Base-by-base conservation (phyloP, 2,329 filamentous ascomycete genomes). In the Apiospora phragmitis region DNA sequence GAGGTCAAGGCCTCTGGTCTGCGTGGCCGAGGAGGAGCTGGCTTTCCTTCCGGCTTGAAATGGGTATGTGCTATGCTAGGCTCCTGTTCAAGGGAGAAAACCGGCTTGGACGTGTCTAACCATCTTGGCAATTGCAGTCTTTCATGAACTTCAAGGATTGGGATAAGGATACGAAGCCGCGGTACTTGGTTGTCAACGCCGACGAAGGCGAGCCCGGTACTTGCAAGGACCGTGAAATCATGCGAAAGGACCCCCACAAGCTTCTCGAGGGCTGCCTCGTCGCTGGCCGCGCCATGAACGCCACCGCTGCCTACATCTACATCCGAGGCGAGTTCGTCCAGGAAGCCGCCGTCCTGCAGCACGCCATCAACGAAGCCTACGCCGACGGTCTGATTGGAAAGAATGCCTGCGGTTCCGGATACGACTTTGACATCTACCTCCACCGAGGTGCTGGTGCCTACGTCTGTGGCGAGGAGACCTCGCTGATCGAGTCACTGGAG, bases 71-170 rank as follows among this genome's bases (percentile, higher is more conserved):
- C 43, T 47, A 47, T 74, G n/a, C 62, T 24, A 67, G 21, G 8
- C 65, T 32, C 32, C 65, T 70, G 70, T 38, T 47, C 26, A 38
- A 65, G 29, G 24, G n/a, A 2, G 38, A 1, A 47, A n/a, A 6
- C 9, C 35, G 32, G 55, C 18, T 24, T 14, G 11, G 32, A 62
- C 24, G n/a, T 45, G 55, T 51, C 41, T 72, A 75, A 70, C 73
- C 70, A 69, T 73, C 70, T 71, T 59, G 71, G 73, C 65, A n/a
- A 72, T 26, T 42, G 55, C 79, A 97, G 94, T 98, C 95, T 67
- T 99, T 99, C 85, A 99, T 99, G 96, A 99, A 99, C 88, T 95
- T 95, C 88, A 98, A 98, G 85, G 96, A 94, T 79, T 99, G 96
- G 96, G 95, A 99, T 79, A 97, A 99, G 86, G 96, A 98, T 82